Conservation (phyloP, 208 protist species). For the Acanthamoeba divionensis region DNA sequence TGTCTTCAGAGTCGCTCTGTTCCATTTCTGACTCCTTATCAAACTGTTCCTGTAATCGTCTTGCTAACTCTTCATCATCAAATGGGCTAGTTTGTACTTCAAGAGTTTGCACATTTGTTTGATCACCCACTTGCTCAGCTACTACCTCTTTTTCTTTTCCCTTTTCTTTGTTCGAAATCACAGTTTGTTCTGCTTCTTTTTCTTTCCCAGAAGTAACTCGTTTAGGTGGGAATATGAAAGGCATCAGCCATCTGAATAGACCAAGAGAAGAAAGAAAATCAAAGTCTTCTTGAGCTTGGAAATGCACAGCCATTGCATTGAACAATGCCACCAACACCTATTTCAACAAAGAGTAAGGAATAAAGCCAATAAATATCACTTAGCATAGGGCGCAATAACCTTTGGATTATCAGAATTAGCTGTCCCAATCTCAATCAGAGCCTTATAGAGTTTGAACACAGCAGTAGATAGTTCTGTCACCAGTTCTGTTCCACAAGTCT, state of each 20-base stretch:
- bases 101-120: neutral
- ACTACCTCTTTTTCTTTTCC: neutral
- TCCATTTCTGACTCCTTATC: neutral
- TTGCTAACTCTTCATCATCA: neutral
- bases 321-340: neutral
- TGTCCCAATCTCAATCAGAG: neutral
- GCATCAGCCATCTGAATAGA: neutral
- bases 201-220: neutral
- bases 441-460: neutral
- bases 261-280: neutral
- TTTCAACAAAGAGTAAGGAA: neutral
- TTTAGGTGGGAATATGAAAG: neutral
- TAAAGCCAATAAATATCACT: too few species aligned
- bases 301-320: neutral
- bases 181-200: neutral
- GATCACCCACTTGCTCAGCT: neutral
- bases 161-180: neutral
- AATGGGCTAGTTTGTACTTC: neutral
- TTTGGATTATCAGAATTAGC: neutral
- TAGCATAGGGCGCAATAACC: too few species aligned
- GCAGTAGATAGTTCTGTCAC: neutral
- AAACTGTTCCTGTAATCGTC: neutral
- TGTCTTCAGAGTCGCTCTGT: neutral
- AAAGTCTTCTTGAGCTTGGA: neutral
- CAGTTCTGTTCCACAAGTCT: neutral